Base-by-base conservation (phyloP, 345 rosid species). In the Salix arbutifolia region DNA sequence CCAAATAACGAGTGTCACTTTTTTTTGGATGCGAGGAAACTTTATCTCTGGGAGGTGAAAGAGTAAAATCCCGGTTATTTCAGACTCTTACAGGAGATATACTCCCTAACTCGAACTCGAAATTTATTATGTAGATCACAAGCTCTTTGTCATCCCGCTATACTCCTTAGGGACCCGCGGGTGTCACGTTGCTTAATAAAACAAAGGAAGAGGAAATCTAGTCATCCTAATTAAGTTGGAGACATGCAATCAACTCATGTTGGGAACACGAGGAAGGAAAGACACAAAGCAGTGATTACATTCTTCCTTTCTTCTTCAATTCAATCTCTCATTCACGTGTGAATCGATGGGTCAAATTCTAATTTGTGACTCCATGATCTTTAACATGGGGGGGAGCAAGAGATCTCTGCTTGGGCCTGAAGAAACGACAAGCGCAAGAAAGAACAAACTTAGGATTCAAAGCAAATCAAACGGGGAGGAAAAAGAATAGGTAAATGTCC, bases 181-280 rank as follows among this genome's bases (percentile, higher is more conserved):
- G 21, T 53, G 7, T 23, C 16, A 6, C 13, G 37, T n/a, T 69
- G 56, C 44, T 42, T 21, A 23, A 21, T n/a, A 35, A 13, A 10
- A 23, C 37, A 23, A 33, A 30, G 61, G 65, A 77, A 71, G 56
- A 64, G 14, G 64, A 53, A 72, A 30, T 61, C n/a, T 33, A 46
- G 77, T 25, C 69, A 68, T 8, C 8, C 35, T 60, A 28, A 33
- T 33, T 0, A 33, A 10, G 40, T 76, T 71, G 85, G 83, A 79
- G 88, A 87, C 82, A 82, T 76, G 85, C 78, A 86, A 83, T 86
- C 75, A 83, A 83, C 76, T 79, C 67, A 65, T 73, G 76, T 87
- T 85, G 82, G 82, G 87, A 86, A 80, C 91, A 86, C 91, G 81
- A 84, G 79, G 48, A 74, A 52, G 70, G 81, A 53, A 75, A 40